Conservation (phyloP, 1,139 yeast species). For the Pichia sp. region DNA sequence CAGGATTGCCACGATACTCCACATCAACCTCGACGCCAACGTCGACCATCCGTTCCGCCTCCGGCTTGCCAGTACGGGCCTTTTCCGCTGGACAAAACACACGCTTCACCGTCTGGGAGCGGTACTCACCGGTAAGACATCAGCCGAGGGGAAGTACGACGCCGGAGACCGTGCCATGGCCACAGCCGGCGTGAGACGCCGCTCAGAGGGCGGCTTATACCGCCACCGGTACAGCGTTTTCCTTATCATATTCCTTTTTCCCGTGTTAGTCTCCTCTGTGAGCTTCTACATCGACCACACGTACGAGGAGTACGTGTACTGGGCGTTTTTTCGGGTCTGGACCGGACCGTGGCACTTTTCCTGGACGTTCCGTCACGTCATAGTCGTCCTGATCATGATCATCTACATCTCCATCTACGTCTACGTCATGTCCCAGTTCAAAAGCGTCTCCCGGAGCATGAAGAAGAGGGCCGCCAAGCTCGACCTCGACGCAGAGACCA, state of each 20-base stretch:
- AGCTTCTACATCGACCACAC: constrained; percentile 60
- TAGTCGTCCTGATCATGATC: constrained; percentile 56
- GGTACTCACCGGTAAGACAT: neutral
- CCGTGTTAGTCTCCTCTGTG: constrained; percentile 65
- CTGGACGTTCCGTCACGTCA: constrained; percentile 78
- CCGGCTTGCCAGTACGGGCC: neutral
- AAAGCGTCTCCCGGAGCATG: constrained; percentile 33
- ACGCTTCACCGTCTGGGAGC: too few relatives aligned
- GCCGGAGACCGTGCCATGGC: neutral
- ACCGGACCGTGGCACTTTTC: constrained; percentile 73
- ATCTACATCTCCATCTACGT: constrained; percentile 70
- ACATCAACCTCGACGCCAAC: neutral
- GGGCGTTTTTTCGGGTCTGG: constrained; percentile 76
- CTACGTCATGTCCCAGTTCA: constrained; percentile 63
- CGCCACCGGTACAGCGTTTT: constrained; percentile 57
- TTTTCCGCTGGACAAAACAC: too few relatives aligned
- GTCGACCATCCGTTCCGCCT: neutral
- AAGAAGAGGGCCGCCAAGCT: constrained; percentile 7
- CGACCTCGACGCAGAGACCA: neutral
- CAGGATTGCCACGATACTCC: neutral
- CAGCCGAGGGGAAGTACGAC: neutral
- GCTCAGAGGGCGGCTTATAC: constrained; percentile 73
- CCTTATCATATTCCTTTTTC: constrained; percentile 54
- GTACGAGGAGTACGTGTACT: constrained; percentile 60
- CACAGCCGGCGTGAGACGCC: constrained; percentile 21